Conservation (phyloP, 768 basidiomycete species). For the Boletus vermiculosoides region DNA sequence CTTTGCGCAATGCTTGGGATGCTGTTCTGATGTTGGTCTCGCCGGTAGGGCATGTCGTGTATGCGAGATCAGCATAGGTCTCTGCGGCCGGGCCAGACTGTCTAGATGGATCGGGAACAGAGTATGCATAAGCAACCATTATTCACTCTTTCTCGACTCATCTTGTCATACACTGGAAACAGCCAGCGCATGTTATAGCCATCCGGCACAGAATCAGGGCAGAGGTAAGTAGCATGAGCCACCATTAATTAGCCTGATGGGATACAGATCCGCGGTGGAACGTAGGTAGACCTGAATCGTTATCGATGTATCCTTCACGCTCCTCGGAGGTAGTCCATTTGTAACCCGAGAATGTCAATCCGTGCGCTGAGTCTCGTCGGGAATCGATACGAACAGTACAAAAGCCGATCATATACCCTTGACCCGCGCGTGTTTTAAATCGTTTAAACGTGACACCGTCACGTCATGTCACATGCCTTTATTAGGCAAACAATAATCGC, state of each 20-base stretch:
- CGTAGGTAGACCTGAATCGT: background rate
- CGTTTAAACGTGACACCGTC: slow-evolving; percentile 11
- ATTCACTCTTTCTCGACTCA: too few species aligned
- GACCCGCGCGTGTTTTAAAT: too few species aligned
- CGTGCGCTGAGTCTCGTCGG: too few species aligned
- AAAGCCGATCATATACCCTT: background rate
- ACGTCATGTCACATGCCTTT: slow-evolving; percentile 10
- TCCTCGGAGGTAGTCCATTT: background rate
- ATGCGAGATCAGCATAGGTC: background rate
- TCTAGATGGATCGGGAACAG: background rate
- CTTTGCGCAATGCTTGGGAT: background rate
- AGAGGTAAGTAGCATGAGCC: background rate
- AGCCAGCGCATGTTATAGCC: too few species aligned
- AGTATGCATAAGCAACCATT: too few species aligned
- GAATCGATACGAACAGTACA: background rate
- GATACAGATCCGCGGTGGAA: background rate
- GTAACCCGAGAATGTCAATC: background rate
- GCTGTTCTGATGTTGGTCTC: background rate
- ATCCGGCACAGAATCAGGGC: background rate
- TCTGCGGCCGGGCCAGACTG: too few species aligned
- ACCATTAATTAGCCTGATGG: background rate
- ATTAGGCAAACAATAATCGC: slow-evolving; percentile 6
- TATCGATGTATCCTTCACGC: background rate
- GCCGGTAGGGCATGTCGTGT: background rate
- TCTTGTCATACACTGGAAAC: too few species aligned